A percentile compares a stretch with the other conserved stretches of the same genome.
phyloP scores from a whole-genome alignment of 2,329 filamentous ascomycete genomes.

The Myotisia sp. region DNA sequence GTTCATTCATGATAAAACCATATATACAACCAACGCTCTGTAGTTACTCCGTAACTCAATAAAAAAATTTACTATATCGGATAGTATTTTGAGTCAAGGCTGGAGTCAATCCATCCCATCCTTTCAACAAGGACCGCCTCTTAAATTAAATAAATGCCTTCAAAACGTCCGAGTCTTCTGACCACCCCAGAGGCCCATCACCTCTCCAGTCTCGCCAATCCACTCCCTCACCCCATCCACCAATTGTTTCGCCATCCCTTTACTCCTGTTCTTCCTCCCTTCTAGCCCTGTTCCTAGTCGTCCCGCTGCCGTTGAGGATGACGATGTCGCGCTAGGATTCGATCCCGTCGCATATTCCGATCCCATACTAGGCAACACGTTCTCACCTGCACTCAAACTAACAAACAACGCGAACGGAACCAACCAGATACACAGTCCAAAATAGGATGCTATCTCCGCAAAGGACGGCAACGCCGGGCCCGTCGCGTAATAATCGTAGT shows the following conservation, averaged over 20 bases:
- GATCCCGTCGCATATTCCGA: conserved; percentile 52
- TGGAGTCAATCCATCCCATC: too few relatives aligned
- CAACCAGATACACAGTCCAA: conserved; percentile 91
- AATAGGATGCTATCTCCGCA: conserved; percentile 89
- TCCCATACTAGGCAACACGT: conserved; percentile 84
- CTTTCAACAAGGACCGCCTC: too few relatives aligned
- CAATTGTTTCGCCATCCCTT: conserved; percentile 49
- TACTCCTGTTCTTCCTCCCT: conserved; percentile 36
- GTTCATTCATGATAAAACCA: too few relatives aligned
- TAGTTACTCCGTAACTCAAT: too few relatives aligned
- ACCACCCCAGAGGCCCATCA: conserved; percentile 49
- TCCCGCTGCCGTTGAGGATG: conserved; percentile 8
- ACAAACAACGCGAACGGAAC: conserved; percentile 93
- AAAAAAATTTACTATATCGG: too few relatives aligned
- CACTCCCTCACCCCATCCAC: conserved; percentile 47
- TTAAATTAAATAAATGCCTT: background rate
- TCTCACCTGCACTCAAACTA: conserved; percentile 83
- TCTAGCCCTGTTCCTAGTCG: conserved; percentile 15
- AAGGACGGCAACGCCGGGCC: conserved; percentile 54
- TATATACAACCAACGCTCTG: too few relatives aligned
- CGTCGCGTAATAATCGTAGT: conserved; percentile 30
- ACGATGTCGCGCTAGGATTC: conserved; percentile 10
- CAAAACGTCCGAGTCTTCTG: conserved; percentile 39
- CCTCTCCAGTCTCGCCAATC: conserved; percentile 47
- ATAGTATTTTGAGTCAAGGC: too few relatives aligned